Evolutionary conservation across 805 yeast species (phyloP), one percentile per base, ranked within the genome.

Genomic region (Yamadazyma phyllophila): DNA sequence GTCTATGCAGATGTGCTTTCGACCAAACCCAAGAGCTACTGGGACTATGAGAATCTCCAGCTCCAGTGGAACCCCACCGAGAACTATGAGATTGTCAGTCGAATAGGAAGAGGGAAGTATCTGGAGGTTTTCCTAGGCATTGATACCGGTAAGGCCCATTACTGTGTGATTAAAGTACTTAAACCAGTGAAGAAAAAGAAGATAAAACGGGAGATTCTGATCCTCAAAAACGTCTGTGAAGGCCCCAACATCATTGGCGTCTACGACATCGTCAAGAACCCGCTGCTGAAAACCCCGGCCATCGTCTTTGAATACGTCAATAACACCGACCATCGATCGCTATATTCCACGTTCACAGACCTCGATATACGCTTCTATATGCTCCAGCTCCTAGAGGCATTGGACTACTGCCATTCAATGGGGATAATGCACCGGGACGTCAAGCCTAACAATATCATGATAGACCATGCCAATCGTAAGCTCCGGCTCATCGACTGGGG

Each of bases 341-440:
- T 91, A 52, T 91, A 90, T 65, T 96, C 96, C 20, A 81, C 83
- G 44, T 84, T 91, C 57, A 74, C 81, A 14, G 82, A 83, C 56
- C 65, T 69, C 42, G 97, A 91, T 61, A 84, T 90, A 53, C 80
- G 88, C 53, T 88, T 66, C 67, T 91, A 91, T 67, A 88, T 91
- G 80, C 81, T 76, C 53, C 92, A 90, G 67, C 72, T 91, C 52
- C 75, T 91, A 57, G 76, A 73, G 46, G 97, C 97, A 0, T 74
- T 91, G 52, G 95, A 91, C 68, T 90, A 78, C 65, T 84, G 88
- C 44, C 97, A 91, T 69, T 85, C 95, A 4, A 86, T 86, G 84
- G 97, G 97, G 30, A 88, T 91, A 52, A 89, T 89, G 85, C 97
- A 89, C 66, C 75, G 97, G 62, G 97, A 89, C 66, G 96, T 89